Conservation (phyloP, 2,329 filamentous ascomycete species). For the Colletotrichum siamense region DNA sequence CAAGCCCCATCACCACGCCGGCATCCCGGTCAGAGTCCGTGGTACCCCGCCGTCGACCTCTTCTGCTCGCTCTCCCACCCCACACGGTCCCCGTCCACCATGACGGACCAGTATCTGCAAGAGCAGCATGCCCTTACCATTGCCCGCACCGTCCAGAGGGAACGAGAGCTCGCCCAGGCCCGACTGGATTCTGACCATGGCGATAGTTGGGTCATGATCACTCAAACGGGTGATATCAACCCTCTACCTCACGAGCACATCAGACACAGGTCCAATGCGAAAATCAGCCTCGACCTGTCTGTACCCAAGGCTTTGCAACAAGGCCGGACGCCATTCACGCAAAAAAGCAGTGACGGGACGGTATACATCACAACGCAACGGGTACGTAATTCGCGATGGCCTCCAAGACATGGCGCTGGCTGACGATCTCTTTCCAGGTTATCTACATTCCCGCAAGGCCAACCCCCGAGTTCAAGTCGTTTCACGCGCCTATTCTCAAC, state of each 20-base stretch:
- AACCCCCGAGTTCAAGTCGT: slow-evolving; percentile 78
- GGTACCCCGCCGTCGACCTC: slow-evolving; percentile 19
- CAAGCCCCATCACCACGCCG: slow-evolving; percentile 16
- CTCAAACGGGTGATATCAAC: slow-evolving; percentile 75
- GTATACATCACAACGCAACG: slow-evolving; percentile 86
- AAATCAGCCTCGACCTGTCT: slow-evolving; percentile 78
- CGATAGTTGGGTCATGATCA: slow-evolving; percentile 89
- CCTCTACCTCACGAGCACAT: slow-evolving; percentile 84
- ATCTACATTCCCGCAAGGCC: slow-evolving; percentile 83
- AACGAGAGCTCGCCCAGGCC: slow-evolving; percentile 26
- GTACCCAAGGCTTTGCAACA: slow-evolving; percentile 68
- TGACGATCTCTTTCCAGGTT: slow-evolving; percentile 57
- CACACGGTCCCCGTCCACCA: slow-evolving; percentile 36
- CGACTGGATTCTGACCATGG: slow-evolving; percentile 58
- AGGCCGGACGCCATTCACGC: slow-evolving; percentile 66
- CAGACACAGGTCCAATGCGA: slow-evolving; percentile 79
- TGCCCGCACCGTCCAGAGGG: slow-evolving; percentile 40
- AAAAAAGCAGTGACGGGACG: slow-evolving; percentile 76
- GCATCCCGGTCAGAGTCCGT: slow-evolving; percentile 18
- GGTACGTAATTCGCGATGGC: slow-evolving; percentile 54
- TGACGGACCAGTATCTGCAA: slow-evolving; percentile 43
- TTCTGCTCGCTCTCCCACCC: slow-evolving; percentile 12
- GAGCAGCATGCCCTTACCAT: slow-evolving; percentile 50
- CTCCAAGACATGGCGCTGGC: background rate
- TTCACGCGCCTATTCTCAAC: slow-evolving; percentile 87